Evolutionary conservation across 441 rosid species (phyloP).

Genomic region (Populus hybrid): DNA sequence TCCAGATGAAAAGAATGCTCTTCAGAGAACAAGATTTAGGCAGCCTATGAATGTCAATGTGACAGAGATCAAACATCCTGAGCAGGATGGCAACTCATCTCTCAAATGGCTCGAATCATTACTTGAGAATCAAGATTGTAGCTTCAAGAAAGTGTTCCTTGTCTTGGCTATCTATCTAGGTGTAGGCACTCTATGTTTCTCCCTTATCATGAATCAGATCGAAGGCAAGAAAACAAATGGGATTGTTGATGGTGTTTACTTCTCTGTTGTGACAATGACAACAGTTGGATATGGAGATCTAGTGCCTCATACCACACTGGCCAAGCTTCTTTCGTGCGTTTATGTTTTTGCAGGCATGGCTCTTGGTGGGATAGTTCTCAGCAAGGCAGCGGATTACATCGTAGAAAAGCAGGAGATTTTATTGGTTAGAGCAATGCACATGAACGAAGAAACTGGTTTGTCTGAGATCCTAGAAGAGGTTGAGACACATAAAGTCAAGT

Average conservation of each 20-base stretch:
- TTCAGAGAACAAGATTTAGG: constrained; percentile 29
- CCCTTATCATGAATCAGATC: constrained; percentile 34
- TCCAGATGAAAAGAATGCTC: constrained; percentile 13
- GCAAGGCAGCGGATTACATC: constrained; percentile 58
- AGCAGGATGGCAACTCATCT: constrained; percentile 16
- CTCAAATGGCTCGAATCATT: constrained; percentile 18
- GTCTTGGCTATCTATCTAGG: constrained; percentile 20
- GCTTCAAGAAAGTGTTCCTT: constrained; percentile 24
- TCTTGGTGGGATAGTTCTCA: constrained; percentile 43
- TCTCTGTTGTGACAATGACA: constrained; percentile 55
- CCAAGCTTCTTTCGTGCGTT: constrained; percentile 41
- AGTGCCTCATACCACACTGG: constrained; percentile 35
- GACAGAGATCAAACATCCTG: neutral
- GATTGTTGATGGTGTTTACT: constrained; percentile 49
- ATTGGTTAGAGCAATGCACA: constrained; percentile 38
- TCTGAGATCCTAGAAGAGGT: constrained; percentile 34
- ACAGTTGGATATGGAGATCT: constrained; percentile 72
- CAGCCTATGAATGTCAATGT: neutral
- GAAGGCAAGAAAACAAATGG: constrained; percentile 48
- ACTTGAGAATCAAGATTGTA: constrained; percentile 13
- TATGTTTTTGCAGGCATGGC: constrained; percentile 54
- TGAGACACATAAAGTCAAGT: constrained; percentile 31
- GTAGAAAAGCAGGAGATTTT: constrained; percentile 49
- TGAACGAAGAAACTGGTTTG: constrained; percentile 19
- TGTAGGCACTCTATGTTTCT: constrained; percentile 40